These are phyloP conservation scores for Saccharomycopsis selenospora DNA, from an alignment of 805 yeast species.

Conservation along the genomic window DNA sequence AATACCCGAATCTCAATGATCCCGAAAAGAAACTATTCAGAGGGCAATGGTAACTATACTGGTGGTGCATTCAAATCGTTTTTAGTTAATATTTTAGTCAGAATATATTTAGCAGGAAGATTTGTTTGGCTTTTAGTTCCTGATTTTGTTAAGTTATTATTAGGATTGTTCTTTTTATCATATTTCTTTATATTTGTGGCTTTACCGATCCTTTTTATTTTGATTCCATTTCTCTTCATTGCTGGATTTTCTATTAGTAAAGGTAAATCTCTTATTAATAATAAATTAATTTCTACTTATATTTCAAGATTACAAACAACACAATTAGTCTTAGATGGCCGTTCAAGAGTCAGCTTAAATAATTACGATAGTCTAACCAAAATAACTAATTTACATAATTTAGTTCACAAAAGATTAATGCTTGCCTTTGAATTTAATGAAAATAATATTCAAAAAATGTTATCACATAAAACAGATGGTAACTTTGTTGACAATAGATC, in stretches of 20 bases:
- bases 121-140: conserved; percentile 13
- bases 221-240: conserved; percentile 10
- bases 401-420: conserved; percentile 8
- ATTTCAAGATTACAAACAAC: background rate
- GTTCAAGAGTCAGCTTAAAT: background rate
- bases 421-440: conserved; percentile 18
- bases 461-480: background rate
- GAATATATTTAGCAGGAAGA: background rate
- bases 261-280: conserved; percentile 5
- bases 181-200: conserved; percentile 17
- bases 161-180: conserved; percentile 14
- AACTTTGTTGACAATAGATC: conserved; percentile 13
- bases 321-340: background rate
- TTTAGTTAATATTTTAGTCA: background rate
- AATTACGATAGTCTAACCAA: conserved; percentile 12
- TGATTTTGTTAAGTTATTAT: conserved; percentile 11
- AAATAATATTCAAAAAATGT: conserved; percentile 9
- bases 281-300: background rate
- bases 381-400: conserved; percentile 7
- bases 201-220: conserved; percentile 13
- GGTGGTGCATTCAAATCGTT: background rate
- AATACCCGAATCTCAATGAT: background rate
- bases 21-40: background rate
- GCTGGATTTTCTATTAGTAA: background rate
- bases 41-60: background rate